Base-by-base conservation (phyloP, 129 eudicot genomes). In the Chrysanthemum lavandulifolium region DNA sequence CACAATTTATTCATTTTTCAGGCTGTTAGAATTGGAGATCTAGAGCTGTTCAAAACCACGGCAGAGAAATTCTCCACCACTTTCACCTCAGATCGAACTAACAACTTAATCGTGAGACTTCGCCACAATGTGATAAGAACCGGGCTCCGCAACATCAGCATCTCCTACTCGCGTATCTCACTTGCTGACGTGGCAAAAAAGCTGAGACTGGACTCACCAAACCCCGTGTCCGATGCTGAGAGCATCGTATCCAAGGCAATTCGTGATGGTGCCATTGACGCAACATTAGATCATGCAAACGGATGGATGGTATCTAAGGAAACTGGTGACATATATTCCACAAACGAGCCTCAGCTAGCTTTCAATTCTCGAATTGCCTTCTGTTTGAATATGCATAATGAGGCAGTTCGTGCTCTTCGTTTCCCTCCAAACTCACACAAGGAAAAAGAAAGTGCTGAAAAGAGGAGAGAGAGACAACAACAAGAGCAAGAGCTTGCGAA, bases 401-500 rank as follows among this genome's bases (percentile, higher is more conserved):
- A 95, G 72, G 99, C 97, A 0, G 97, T 95, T 1, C 81, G 97
- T 4, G 99, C 99, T 16, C 86, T 95, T n/a, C 82, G 97, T 21
- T 95, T 88, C 72, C 99, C 99, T 1, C 91, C 97, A 10, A 88
- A 90, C 27, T 88, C 99, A 0, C 89, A 95, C 79, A 91, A 91
- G 87, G 99, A 95, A 66, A 88, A 95, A 80, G 99, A 90, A 57
- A 84, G 94, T 61, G 99, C 99, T 1, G 99, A 95, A 81, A 95
- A 95, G 89, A 90, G 99, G 80, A 95, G 99, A 72, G 99, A 95
- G 82, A 84, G 99, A 48, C 99, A 90, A 49, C 97, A 87, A 65
- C 99, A 95, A 74, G 99, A 95, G 69, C 99, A 95, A 67, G 99
- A 95, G 80, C 99, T 95, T 81, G 99, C 99, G 0, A 88, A 95